Evolutionary conservation across 805 yeast genomes (phyloP).

Genomic region (Teunomyces aglyptinius): DNA sequence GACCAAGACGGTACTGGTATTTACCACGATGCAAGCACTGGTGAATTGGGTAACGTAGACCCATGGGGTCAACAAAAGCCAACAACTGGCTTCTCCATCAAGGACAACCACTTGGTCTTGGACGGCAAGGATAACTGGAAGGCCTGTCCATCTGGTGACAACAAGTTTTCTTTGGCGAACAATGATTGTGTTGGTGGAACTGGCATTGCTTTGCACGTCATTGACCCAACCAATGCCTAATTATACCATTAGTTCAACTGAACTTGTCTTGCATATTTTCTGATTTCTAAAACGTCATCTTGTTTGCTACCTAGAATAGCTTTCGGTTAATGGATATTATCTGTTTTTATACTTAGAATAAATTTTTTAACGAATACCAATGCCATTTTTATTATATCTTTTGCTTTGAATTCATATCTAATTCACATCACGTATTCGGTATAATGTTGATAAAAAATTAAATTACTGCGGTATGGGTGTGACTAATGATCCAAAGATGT

Average conservation of each 20-base stretch:
- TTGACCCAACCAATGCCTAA: constrained; percentile 9
- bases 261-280: neutral
- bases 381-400: neutral
- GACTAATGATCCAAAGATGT: too few species aligned
- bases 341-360: neutral
- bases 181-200: constrained; percentile 30
- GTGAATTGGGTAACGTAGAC: constrained; percentile 32
- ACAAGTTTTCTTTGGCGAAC: constrained; percentile 23
- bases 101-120: constrained; percentile 35
- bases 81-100: constrained; percentile 39
- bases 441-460: too few species aligned
- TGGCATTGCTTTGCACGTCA: constrained; percentile 23
- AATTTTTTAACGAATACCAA: neutral
- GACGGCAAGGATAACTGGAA: constrained; percentile 33
- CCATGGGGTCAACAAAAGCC: constrained; percentile 32
- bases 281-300: neutral
- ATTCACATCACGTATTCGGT: too few species aligned
- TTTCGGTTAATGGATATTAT: neutral
- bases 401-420: neutral
- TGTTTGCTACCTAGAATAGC: neutral
- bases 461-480: too few species aligned
- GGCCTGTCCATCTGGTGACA: constrained; percentile 35
- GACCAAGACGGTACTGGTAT: constrained; percentile 33
- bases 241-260: neutral
- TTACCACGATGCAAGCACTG: constrained; percentile 26